Evolutionary conservation across 1,139 yeast genomes (phyloP).

Genomic region (Yamadazyma songkhlaensis): DNA sequence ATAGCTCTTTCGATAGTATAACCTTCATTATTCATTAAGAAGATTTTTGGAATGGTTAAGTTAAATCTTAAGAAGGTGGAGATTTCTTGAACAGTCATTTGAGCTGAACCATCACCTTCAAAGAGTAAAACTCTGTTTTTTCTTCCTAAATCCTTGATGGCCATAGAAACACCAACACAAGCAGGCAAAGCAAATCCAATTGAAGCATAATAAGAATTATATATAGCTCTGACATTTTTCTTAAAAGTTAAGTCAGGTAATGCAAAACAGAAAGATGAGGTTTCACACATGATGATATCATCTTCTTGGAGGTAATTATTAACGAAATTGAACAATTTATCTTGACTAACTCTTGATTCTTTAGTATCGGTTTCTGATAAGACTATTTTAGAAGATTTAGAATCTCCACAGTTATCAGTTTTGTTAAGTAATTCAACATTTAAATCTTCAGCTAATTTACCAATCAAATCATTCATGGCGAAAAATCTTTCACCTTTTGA

Average conservation of each 20-base stretch:
- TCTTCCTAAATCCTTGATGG: constrained; percentile 51
- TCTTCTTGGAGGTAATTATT: constrained; percentile 46
- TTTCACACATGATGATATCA: constrained; percentile 70
- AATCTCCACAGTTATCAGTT: constrained; percentile 14
- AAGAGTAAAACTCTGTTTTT: constrained; percentile 61
- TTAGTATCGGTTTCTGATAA: neutral
- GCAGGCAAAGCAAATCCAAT: constrained; percentile 89
- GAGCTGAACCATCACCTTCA: constrained; percentile 92
- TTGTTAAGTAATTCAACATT: constrained; percentile 12
- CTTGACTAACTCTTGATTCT: constrained; percentile 21
- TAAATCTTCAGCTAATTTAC: constrained; percentile 12
- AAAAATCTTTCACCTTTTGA: constrained; percentile 20
- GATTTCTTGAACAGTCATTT: constrained; percentile 83
- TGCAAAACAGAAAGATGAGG: constrained; percentile 77
- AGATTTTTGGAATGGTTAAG: constrained; percentile 47
- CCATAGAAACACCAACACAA: constrained; percentile 73
- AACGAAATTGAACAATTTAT: constrained; percentile 28
- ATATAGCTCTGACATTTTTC: constrained; percentile 43
- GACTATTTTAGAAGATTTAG: constrained; percentile 3
- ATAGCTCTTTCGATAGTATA: constrained; percentile 85
- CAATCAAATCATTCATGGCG: constrained; percentile 21
- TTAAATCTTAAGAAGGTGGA: constrained; percentile 62
- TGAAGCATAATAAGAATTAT: constrained; percentile 75
- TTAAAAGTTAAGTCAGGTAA: constrained; percentile 63
- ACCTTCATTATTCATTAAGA: constrained; percentile 77